Percentiles rank a stretch among this genome's conserved stretches.
Conservation (phyloP, 2,329 filamentous ascomycete species). For the Colletotrichum sp. region DNA sequence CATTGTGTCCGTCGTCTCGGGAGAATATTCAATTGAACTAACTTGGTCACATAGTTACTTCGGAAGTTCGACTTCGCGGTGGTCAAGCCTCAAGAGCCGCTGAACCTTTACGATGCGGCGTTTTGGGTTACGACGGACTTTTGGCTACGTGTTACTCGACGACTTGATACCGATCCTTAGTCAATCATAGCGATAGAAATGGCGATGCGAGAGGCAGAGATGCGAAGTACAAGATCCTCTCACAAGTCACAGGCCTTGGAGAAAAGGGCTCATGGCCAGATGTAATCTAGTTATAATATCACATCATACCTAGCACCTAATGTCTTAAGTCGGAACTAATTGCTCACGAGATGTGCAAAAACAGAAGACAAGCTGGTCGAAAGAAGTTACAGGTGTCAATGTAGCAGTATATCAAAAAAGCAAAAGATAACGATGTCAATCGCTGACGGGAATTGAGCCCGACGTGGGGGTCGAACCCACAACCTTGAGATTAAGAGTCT, state of each 20-base stretch:
- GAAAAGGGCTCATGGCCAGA: background rate
- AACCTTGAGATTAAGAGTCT: slow-evolving; percentile 60
- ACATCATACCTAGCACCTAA: background rate
- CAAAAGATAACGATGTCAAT: background rate
- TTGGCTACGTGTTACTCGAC: slow-evolving; percentile 22
- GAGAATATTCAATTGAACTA: background rate
- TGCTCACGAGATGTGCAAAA: background rate
- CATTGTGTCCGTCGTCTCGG: background rate
- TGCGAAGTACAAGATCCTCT: fast-evolving
- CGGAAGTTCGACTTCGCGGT: slow-evolving; percentile 25
- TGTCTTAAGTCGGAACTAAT: no score
- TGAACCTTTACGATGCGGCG: slow-evolving; percentile 20
- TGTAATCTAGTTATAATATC: background rate
- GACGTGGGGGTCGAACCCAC: slow-evolving; percentile 27
- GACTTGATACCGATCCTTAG: background rate
- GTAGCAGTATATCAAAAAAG: background rate
- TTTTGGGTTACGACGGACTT: slow-evolving; percentile 27
- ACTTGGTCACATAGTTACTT: slow-evolving; percentile 28
- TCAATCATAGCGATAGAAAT: background rate
- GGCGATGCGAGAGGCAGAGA: background rate
- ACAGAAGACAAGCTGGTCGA: no score
- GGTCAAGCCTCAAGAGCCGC: slow-evolving; percentile 21
- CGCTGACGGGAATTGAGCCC: slow-evolving; percentile 27
- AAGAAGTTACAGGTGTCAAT: fast-evolving
- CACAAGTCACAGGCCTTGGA: fast-evolving